Base-by-base conservation (phyloP, 2,329 filamentous ascomycete species). In the Cladosporium sp. region DNA sequence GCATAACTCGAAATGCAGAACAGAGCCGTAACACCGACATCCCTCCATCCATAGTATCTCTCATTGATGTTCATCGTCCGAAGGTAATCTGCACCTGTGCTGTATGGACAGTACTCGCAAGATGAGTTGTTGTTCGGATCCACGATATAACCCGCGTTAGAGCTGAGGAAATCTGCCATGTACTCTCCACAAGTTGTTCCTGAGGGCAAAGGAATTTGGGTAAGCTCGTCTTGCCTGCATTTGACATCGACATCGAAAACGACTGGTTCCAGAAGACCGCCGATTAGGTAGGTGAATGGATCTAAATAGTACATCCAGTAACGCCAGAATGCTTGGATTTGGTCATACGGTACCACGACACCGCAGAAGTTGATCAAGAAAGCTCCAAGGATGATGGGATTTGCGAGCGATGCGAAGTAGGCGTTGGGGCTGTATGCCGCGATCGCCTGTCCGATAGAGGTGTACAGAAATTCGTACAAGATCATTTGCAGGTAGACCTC, bases 261-360 rank as follows among this genome's bases (percentile, higher is more conserved):
- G 1, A 83, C 88, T 0, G 82, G 82, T 0, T 87, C 82, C 0
- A 92, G 72, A 75, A 94, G 84, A 19, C 85, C 88, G 8, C 81
- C 81, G 34, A 92, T 83, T 14, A 92, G 76, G 69, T 94, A 95
- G 0, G 88, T 91, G 64, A 95, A 88, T 0, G 91, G 91, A 0
- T 59, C 57, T 17, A 77, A 62, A 5, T 58, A 51, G 17, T 58
- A 58, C 45, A 58, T 40, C 74, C 74, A 77, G 67, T 74, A 76
- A 20, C 69, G 60, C 72, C 72, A 74, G 64, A 74, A 74, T 1
- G 57, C 52, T 38, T 67, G 64, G 25, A 74, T 68, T 54, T 73
- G 69, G 1, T 17, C 19, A 55, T 74, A 73, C 0, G 71, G 71
- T 0, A 72, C 69, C 5, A 73, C 59, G 8, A 73, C 70, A 42